These are phyloP conservation scores for Globomyces pollinis-pini DNA, from an alignment of 192 early-diverging fungal species.

Conservation along the genomic window DNA sequence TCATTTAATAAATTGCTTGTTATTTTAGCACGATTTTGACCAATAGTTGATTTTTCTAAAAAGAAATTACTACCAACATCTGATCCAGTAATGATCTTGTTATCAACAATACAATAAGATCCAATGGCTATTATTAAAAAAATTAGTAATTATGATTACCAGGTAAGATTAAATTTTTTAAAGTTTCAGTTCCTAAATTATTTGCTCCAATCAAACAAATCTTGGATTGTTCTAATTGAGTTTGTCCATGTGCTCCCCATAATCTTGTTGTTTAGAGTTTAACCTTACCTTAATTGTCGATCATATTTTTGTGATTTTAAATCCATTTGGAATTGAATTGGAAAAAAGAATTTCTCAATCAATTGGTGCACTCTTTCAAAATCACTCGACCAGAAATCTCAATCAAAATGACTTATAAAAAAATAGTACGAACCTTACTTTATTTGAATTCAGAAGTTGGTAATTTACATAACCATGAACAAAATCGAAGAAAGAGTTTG, in stretches of 20 bases:
- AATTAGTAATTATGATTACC: slow-evolving; percentile 43
- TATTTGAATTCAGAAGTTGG: too few relatives aligned
- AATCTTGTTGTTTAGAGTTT: slow-evolving; percentile 53
- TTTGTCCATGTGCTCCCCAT: slow-evolving; percentile 90
- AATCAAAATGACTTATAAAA: too few relatives aligned
- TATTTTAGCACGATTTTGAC: slow-evolving; percentile 55
- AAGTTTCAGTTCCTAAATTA: slow-evolving; percentile 77
- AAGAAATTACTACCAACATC: slow-evolving; percentile 92
- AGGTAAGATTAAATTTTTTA: slow-evolving; percentile 95
- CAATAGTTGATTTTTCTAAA: slow-evolving; percentile 57
- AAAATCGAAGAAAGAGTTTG: too few relatives aligned
- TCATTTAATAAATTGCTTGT: slow-evolving; percentile 63
- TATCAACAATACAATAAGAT: slow-evolving; percentile 78
- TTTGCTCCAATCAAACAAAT: slow-evolving; percentile 80
- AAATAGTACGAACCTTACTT: too few relatives aligned
- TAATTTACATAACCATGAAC: too few relatives aligned
- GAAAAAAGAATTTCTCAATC: too few relatives aligned
- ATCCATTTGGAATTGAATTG: slow-evolving; percentile 8
- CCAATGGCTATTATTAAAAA: slow-evolving; percentile 69
- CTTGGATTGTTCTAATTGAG: slow-evolving; percentile 71
- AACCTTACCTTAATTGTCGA: slow-evolving; percentile 68
- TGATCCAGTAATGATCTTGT: slow-evolving; percentile 46
- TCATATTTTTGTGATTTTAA: slow-evolving; percentile 76
- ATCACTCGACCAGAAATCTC: too few relatives aligned
- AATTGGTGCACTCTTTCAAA: too few relatives aligned